Base-by-base conservation (phyloP, 192 early-diverging fungal species). In the Backusella tarrabulga region DNA sequence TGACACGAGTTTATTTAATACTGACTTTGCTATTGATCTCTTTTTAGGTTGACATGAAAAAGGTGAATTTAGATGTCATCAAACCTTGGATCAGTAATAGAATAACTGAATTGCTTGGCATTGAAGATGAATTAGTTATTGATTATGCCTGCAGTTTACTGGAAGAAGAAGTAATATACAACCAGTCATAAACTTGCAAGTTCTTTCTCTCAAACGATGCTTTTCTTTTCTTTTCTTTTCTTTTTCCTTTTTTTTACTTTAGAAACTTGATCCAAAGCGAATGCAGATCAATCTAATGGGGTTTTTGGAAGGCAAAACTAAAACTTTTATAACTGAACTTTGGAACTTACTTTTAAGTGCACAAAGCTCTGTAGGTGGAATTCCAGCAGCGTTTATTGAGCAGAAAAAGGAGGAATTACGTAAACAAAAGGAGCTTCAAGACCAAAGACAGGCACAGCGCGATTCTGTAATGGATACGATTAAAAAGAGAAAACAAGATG, bases 221-320 rank as follows among this genome's bases (percentile, higher is more conserved):
- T 29, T 29, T 29, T 29, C 1, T 29, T 29, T 29, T 29, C 1
- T 29, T 38, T 32, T 36, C 2, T 68, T 3, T 69, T 75, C 41
- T 76, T 75, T n/a, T n/a, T n/a, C n/a, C 71, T 14, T 38, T 69
- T 75, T 50, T 76, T 75, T 42, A 23, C 8, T 6, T 41, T 60
- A 93, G 88, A 87, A 83, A 4, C 90, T 92, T 12, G 97, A 99
- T 83, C 95, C 97, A 46, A 92, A 91, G 74, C 77, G 87, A 21
- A 95, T 99, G 87, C 98, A 99, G 82, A 96, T 98, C 73, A 95
- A 95, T 76, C 86, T 99, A 9, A 96, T 96, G 3, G 96, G 97
- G 12, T 99, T 99, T 75, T 83, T 99, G 23, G 95, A 97, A 77
- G 87, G 86, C 23, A 95, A 94, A 38, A 87, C 98, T 6, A 85